phyloP scores from a whole-genome alignment of 1,284 basidiomycete species.

The Mixia osmundae region DNA sequence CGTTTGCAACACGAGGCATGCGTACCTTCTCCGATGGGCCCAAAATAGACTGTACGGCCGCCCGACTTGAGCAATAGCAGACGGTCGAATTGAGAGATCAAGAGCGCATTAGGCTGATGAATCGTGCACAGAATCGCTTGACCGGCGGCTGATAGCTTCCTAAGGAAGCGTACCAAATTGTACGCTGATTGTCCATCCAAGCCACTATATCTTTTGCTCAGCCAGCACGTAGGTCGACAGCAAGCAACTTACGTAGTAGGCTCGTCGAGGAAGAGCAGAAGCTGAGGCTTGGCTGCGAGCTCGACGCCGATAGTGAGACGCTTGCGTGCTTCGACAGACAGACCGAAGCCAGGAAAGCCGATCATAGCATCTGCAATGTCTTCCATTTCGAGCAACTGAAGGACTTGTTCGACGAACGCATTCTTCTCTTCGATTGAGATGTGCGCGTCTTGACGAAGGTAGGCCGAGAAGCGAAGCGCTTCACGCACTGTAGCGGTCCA shows the following conservation, averaged over 20 bases:
- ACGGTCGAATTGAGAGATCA: slow-evolving; percentile 14
- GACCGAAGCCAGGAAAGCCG: slow-evolving; percentile 28
- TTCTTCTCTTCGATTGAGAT: slow-evolving; percentile 29
- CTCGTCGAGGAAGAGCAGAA: slow-evolving; percentile 23
- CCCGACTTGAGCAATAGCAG: slow-evolving; percentile 17
- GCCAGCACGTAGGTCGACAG: no score
- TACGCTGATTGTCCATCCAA: slow-evolving; percentile 15
- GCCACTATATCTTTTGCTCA: slow-evolving; percentile 15
- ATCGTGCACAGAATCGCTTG: slow-evolving; percentile 22
- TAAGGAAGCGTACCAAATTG: slow-evolving; percentile 20
- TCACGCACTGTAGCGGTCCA: slow-evolving; percentile 43
- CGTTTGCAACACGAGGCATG: no score
- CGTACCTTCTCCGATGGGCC: slow-evolving; percentile 48
- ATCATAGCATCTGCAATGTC: slow-evolving; percentile 30
- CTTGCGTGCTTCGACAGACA: slow-evolving; percentile 32
- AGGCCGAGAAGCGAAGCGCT: slow-evolving; percentile 33
- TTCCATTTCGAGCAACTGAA: slow-evolving; percentile 29
- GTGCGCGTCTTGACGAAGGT: slow-evolving; percentile 31
- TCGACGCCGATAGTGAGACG: slow-evolving; percentile 37
- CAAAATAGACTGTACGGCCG: slow-evolving; percentile 25
- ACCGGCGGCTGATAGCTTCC: slow-evolving; percentile 19
- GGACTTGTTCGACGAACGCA: slow-evolving; percentile 30
- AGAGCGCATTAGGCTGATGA: slow-evolving; percentile 21
- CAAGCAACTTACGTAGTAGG: no score
- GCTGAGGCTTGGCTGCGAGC: slow-evolving; percentile 27